A percentile compares a stretch with the other conserved stretches of the same genome.
These are phyloP conservation scores for Euphorbia celastroides DNA, from an alignment of 441 rosid genomes.

Conservation along the genomic window DNA sequence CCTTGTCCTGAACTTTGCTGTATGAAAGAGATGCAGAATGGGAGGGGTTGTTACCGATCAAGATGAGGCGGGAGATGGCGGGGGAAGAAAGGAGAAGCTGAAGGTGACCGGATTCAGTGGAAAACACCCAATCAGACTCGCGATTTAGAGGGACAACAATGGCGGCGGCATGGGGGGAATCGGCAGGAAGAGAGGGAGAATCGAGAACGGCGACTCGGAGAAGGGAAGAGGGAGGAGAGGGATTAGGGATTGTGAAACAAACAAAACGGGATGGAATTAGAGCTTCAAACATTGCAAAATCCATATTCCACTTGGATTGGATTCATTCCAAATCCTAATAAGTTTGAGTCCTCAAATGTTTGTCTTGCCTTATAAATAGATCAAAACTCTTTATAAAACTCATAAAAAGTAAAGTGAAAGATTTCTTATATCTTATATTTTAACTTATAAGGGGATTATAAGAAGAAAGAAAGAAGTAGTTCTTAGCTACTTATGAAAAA, in stretches of 20 bases:
- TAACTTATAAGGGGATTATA: too few species aligned
- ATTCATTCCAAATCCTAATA: too few species aligned
- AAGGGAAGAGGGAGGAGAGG: constrained; percentile 20
- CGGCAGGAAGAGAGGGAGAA: constrained; percentile 38
- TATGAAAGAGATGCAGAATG: constrained; percentile 23
- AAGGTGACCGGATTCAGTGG: constrained; percentile 73
- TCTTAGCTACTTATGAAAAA: too few species aligned
- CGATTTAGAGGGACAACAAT: constrained; percentile 60
- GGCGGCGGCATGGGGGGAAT: constrained; percentile 47
- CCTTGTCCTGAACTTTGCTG: not conserved
- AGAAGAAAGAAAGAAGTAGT: too few species aligned
- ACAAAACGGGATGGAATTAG: constrained; percentile 59
- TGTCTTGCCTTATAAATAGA: too few species aligned
- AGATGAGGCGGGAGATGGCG: constrained; percentile 45
- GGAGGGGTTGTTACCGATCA: constrained; percentile 38
- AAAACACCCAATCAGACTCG: constrained; percentile 77
- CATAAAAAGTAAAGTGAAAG: too few species aligned
- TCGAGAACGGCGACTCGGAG: constrained; percentile 77
- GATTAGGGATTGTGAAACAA: constrained; percentile 58
- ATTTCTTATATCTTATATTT: too few species aligned
- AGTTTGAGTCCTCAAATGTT: too few species aligned
- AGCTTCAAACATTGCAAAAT: constrained; percentile 35
- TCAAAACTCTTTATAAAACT: too few species aligned
- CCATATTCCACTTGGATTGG: constrained; percentile 11
- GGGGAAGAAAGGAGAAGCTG: constrained; percentile 59